phyloP scores from a whole-genome alignment of 2,329 filamentous ascomycete genomes.

The Paracoccidioides brasiliensis region DNA sequence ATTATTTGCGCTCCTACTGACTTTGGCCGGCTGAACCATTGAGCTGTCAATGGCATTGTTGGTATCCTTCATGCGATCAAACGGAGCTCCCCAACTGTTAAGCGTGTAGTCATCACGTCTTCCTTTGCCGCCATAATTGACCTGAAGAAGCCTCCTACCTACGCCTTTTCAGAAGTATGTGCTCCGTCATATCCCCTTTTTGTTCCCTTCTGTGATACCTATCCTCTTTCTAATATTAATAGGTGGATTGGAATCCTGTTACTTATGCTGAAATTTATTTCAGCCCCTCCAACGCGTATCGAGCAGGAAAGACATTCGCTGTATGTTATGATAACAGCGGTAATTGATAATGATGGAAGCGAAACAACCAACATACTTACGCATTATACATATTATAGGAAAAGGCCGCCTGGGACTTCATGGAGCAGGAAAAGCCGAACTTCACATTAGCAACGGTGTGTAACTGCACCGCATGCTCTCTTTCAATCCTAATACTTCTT shows the following conservation, averaged over 20 bases:
- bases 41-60: slow-evolving; percentile 50
- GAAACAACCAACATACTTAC: not conserved
- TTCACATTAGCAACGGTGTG: slow-evolving; percentile 48
- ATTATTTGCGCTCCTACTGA: not conserved
- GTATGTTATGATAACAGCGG: slow-evolving; percentile 14
- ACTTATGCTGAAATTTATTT: slow-evolving; percentile 30
- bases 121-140: slow-evolving; percentile 56
- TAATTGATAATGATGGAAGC: not conserved
- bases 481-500: not conserved
- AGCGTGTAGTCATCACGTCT: slow-evolving; percentile 58
- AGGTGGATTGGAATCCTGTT: slow-evolving; percentile 33
- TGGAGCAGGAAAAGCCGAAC: slow-evolving; percentile 41
- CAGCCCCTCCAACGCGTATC: slow-evolving; percentile 26
- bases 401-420: slow-evolving; percentile 52
- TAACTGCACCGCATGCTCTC: not conserved
- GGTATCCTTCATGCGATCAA: slow-evolving; percentile 51
- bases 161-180: slow-evolving; percentile 17
- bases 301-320: slow-evolving; percentile 41
- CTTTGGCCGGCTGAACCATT: slow-evolving; percentile 21
- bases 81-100: slow-evolving; percentile 50
- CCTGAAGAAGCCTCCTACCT: slow-evolving; percentile 21
- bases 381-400: slow-evolving; percentile 25
- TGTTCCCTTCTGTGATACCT: not conserved
- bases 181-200: not conserved
- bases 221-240: slow-evolving; percentile 8